phyloP scores from a whole-genome alignment of 192 early-diverging fungal genomes.

The Rhizophagus sp. region DNA sequence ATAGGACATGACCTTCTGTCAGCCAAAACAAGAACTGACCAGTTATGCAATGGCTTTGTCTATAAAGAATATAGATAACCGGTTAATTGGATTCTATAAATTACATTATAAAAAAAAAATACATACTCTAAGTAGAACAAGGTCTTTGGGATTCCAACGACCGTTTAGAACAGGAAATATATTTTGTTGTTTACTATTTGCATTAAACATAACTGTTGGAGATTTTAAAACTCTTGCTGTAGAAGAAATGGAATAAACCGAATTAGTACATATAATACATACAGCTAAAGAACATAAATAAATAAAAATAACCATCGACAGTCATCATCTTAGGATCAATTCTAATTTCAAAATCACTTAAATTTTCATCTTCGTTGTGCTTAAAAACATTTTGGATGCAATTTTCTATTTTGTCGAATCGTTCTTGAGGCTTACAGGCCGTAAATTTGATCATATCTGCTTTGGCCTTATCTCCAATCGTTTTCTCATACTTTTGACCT shows the following conservation, averaged over 20 bases:
- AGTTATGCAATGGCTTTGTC: slow-evolving; percentile 4
- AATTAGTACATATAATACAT: not conserved
- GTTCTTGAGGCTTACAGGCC: not conserved
- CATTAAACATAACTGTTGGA: slow-evolving; percentile 9
- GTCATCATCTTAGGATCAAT: not conserved
- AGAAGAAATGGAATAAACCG: not conserved
- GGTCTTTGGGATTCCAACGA: not conserved
- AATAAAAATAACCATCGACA: slow-evolving; percentile 3
- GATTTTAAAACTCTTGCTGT: slow-evolving; percentile 4
- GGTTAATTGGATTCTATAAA: not conserved
- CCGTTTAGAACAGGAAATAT: not conserved
- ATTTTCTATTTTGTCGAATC: slow-evolving; percentile 11
- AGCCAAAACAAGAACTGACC: slow-evolving; percentile 9
- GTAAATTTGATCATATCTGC: slow-evolving; percentile 22
- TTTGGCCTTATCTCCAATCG: not conserved
- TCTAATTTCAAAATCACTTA: not conserved
- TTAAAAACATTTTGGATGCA: slow-evolving; percentile 5
- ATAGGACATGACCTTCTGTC: not conserved
- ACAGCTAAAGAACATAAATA: not conserved
- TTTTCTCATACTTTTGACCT: slow-evolving; percentile 22
- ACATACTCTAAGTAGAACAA: slow-evolving; percentile 6
- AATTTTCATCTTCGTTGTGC: slow-evolving; percentile 13
- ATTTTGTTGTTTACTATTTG: not conserved
- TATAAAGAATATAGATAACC: not conserved
- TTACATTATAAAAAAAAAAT: not conserved